phyloP scores from a whole-genome alignment of 805 yeast species.

The Phaffomyces antillensis region DNA sequence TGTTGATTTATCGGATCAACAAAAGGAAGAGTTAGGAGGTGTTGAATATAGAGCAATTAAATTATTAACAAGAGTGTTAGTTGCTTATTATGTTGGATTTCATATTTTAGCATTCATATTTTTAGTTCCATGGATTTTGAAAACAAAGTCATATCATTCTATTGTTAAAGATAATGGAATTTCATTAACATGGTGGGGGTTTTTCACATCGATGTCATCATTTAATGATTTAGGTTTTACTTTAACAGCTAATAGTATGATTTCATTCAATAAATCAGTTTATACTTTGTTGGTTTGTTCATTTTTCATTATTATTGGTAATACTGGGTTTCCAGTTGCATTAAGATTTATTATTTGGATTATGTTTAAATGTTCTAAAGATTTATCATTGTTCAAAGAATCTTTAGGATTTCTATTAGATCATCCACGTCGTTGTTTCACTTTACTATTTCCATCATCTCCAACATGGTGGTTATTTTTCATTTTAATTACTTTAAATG shows the following conservation, averaged over 20 bases:
- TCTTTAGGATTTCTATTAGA: slow-evolving; percentile 81
- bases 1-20: slow-evolving; percentile 70
- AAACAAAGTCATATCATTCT: slow-evolving; percentile 33
- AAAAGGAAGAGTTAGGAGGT: slow-evolving; percentile 93
- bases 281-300: slow-evolving; percentile 58
- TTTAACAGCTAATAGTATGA: slow-evolving; percentile 75
- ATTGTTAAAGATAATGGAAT: slow-evolving; percentile 50
- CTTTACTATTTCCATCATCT: slow-evolving; percentile 80
- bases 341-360: slow-evolving; percentile 81
- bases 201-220: slow-evolving; percentile 71
- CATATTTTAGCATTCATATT: slow-evolving; percentile 49
- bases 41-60: slow-evolving; percentile 92
- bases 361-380: slow-evolving; percentile 58
- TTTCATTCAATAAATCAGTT: slow-evolving; percentile 52
- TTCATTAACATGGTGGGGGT: slow-evolving; percentile 88
- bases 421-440: slow-evolving; percentile 96
- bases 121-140: slow-evolving; percentile 55
- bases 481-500: slow-evolving; percentile 66
- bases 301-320: slow-evolving; percentile 81
- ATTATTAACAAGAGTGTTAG: slow-evolving; percentile 57
- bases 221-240: slow-evolving; percentile 86
- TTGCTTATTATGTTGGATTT: slow-evolving; percentile 68
- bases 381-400: slow-evolving; percentile 57
- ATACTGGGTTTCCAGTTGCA: slow-evolving; percentile 88
- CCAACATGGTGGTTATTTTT: slow-evolving; percentile 94